Evolutionary conservation across 345 rosid genomes (phyloP).

Genomic region (Cardamine resedifolia): DNA sequence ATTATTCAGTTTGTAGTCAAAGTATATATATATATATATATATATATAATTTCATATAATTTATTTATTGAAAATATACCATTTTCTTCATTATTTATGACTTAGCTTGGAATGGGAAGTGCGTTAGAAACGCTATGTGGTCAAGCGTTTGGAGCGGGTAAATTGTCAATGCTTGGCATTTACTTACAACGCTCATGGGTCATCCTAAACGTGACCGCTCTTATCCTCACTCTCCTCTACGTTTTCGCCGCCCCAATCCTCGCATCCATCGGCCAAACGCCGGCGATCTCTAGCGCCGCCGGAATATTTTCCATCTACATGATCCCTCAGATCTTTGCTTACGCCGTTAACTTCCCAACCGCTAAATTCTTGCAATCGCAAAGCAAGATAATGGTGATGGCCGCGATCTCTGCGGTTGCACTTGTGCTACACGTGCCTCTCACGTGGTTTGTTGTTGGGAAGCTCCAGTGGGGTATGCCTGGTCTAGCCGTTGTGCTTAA

Average conservation of each 20-base stretch:
- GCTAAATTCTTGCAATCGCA: conserved; percentile 86
- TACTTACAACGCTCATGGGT: conserved; percentile 95
- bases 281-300: conserved; percentile 61
- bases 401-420: conserved; percentile 55
- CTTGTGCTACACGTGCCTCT: conserved; percentile 56
- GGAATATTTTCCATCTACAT: conserved; percentile 71
- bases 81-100: too few relatives aligned
- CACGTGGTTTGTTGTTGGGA: conserved; percentile 69
- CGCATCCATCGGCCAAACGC: conserved; percentile 65
- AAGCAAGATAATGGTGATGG: conserved; percentile 91
- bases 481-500: conserved; percentile 76
- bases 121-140: conserved; percentile 95
- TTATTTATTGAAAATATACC: too few relatives aligned
- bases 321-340: conserved; percentile 88
- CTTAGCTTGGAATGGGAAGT: conserved; percentile 96
- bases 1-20: not conserved
- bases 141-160: conserved; percentile 88
- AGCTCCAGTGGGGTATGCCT: conserved; percentile 65
- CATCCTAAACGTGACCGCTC: conserved; percentile 61
- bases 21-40: too few relatives aligned
- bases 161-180: conserved; percentile 79
- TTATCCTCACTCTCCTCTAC: conserved; percentile 54
- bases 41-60: too few relatives aligned
- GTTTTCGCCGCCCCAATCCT: conserved; percentile 61
- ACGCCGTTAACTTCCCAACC: conserved; percentile 72